These are phyloP conservation scores for Ophiorrhiza pumila DNA, from an alignment of 257 asterid species.

Conservation along the genomic window DNA sequence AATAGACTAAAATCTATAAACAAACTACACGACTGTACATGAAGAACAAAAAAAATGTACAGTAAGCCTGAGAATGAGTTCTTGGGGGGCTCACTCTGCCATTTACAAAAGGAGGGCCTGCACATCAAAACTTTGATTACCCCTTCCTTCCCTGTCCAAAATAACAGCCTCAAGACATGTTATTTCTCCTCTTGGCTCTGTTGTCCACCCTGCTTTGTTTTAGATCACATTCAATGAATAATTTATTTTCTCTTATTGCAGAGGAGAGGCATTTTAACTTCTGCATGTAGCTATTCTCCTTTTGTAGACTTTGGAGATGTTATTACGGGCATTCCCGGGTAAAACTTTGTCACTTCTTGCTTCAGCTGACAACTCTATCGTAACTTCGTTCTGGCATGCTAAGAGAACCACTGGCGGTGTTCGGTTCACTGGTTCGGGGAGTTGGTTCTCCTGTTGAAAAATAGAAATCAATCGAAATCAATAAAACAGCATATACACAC, in stretches of 20 bases:
- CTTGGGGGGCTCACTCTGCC: not conserved
- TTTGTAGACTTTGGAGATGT: slow-evolving; percentile 21
- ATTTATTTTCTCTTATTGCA: not conserved
- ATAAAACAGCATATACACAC: too few relatives aligned
- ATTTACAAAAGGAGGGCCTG: slow-evolving; percentile 7
- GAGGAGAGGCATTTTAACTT: slow-evolving; percentile 7
- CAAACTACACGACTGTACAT: slow-evolving; percentile 14
- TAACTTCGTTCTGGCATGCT: slow-evolving; percentile 7
- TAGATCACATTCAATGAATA: too few relatives aligned
- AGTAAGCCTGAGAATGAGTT: not conserved
- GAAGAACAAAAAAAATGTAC: slow-evolving; percentile 4
- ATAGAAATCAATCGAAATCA: slow-evolving; percentile 2
- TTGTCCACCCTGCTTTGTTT: too few relatives aligned
- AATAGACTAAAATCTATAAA: not conserved
- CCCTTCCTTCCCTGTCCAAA: too few relatives aligned
- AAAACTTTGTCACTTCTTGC: not conserved
- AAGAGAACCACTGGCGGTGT: not conserved
- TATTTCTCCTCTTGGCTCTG: not conserved
- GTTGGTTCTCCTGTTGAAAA: not conserved
- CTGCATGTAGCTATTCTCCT: slow-evolving; percentile 10
- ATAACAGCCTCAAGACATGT: too few relatives aligned
- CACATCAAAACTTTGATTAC: too few relatives aligned
- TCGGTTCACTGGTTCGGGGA: not conserved
- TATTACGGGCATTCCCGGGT: not conserved
- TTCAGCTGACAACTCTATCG: not conserved